These are phyloP conservation scores for Umbelopsis isabellina DNA, from an alignment of 192 early-diverging fungal species.

Conservation along the genomic window DNA sequence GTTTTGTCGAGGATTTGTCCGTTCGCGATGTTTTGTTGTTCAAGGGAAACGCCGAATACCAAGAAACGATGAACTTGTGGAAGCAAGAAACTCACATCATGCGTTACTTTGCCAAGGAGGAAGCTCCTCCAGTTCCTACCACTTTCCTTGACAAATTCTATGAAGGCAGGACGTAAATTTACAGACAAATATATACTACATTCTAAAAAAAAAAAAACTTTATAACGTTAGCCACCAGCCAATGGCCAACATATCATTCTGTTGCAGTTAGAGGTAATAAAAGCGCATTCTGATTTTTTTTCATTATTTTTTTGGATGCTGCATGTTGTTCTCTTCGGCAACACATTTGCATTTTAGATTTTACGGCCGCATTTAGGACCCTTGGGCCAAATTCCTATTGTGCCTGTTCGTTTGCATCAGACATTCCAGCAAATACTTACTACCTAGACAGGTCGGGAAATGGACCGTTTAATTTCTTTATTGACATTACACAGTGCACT, in stretches of 20 bases:
- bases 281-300: slow-evolving; percentile 13
- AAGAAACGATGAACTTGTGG: slow-evolving; percentile 92
- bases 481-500: neutral
- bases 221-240: no score
- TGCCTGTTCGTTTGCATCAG: neutral
- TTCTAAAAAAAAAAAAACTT: no score
- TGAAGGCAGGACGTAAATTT: slow-evolving; percentile 58
- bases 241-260: neutral
- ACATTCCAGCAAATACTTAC: slow-evolving; percentile 24
- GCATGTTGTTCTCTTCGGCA: neutral
- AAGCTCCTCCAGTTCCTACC: slow-evolving; percentile 65
- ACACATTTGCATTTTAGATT: neutral
- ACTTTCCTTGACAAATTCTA: slow-evolving; percentile 84
- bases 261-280: slow-evolving; percentile 22
- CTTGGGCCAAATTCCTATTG: no score
- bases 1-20: slow-evolving; percentile 72
- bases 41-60: slow-evolving; percentile 86
- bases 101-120: slow-evolving; percentile 84
- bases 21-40: slow-evolving; percentile 84
- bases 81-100: slow-evolving; percentile 89
- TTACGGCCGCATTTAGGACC: neutral
- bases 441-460: neutral
- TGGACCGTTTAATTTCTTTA: slow-evolving; percentile 16
- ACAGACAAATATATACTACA: neutral
- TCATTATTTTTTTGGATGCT: neutral